phyloP scores from a whole-genome alignment of 371 early-diverging fungal genomes.

The Mucor plumbeus region DNA sequence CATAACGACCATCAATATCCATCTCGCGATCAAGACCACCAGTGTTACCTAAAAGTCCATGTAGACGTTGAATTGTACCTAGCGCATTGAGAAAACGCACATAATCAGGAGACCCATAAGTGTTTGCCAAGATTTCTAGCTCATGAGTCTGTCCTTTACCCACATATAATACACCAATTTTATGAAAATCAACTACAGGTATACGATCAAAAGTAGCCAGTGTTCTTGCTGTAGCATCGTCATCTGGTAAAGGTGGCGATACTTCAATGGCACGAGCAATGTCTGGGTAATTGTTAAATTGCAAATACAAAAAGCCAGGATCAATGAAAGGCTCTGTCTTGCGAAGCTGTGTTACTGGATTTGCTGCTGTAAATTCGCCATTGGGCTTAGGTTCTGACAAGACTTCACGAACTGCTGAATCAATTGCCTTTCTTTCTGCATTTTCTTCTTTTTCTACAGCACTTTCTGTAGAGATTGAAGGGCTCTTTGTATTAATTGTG shows the following conservation, averaged over 20 bases:
- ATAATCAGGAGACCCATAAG: constrained; percentile 85
- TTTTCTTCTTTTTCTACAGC: not conserved
- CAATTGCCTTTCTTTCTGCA: not conserved
- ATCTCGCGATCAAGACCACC: constrained; percentile 92
- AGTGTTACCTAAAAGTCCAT: constrained; percentile 60
- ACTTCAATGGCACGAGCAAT: constrained; percentile 58
- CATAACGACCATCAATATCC: constrained; percentile 85
- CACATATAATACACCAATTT: constrained; percentile 93
- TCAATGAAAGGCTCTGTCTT: constrained; percentile 62
- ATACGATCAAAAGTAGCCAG: constrained; percentile 86
- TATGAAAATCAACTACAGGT: constrained; percentile 93
- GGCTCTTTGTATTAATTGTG: not conserved
- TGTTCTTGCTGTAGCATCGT: constrained; percentile 78
- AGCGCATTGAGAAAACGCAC: constrained; percentile 80
- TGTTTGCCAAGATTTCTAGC: constrained; percentile 84
- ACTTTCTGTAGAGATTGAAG: not conserved
- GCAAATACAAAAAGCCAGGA: constrained; percentile 68
- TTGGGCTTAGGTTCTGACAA: constrained; percentile 34
- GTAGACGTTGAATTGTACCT: constrained; percentile 76
- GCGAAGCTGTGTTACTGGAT: constrained; percentile 20
- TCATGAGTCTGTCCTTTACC: constrained; percentile 85
- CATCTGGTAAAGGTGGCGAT: constrained; percentile 73
- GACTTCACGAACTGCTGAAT: constrained; percentile 29
- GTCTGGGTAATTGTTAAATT: constrained; percentile 77
- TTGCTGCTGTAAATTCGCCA: not conserved